Percentiles rank a stretch among this genome's conserved stretches.
These are phyloP conservation scores for Phytopythium mirpurense DNA, from an alignment of 352 stramenopile genomes.

Conservation along the genomic window DNA sequence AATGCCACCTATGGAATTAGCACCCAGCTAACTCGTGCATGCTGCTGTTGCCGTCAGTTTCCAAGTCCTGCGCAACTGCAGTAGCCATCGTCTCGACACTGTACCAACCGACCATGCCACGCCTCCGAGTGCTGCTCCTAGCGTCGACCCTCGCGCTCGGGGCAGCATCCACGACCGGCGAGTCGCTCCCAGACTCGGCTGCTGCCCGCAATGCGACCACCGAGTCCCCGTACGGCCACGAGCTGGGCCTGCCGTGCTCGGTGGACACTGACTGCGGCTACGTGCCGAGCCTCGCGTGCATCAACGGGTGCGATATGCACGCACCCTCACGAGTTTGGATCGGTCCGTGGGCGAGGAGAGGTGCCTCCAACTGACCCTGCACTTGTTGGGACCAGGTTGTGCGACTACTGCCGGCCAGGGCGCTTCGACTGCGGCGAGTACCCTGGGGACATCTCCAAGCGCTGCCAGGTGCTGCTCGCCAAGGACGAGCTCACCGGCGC, in stretches of 20 bases:
- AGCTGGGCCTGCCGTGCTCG: conserved; percentile 39
- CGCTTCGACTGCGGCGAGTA: conserved; percentile 51
- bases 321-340: too few species aligned
- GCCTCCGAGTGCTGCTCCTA: not conserved
- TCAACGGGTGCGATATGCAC: conserved; percentile 33
- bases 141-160: not conserved
- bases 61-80: not conserved
- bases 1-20: too few species aligned
- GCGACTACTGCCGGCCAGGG: conserved; percentile 53
- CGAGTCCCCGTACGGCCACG: conserved; percentile 23
- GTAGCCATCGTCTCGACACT: not conserved
- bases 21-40: too few species aligned
- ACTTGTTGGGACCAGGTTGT: conserved; percentile 12
- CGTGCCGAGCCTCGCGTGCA: conserved; percentile 63
- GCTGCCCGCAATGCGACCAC: conserved; percentile 2
- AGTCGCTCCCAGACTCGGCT: not conserved
- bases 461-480: conserved; percentile 44
- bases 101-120: not conserved
- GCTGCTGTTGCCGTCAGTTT: not conserved
- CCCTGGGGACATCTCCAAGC: conserved; percentile 42
- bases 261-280: conserved; percentile 64
- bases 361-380: not conserved
- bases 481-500: conserved; percentile 27
- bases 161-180: not conserved
- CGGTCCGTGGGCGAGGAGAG: not conserved